Conservation (phyloP, 2,329 filamentous ascomycete species). For the Talaromyces verruculosus region DNA sequence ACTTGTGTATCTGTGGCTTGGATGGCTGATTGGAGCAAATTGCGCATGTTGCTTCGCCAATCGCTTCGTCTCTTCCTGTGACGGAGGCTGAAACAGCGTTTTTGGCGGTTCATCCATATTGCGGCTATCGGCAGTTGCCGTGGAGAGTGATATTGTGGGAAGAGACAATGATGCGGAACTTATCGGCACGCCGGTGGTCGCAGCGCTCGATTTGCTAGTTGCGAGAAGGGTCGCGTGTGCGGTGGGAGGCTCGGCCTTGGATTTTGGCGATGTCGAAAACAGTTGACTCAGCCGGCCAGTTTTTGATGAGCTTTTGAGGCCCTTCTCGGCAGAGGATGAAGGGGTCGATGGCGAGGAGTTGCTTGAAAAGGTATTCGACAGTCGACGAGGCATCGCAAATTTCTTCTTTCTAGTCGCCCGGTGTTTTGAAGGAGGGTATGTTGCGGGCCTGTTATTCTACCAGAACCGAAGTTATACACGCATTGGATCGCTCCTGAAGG, state of each 20-base stretch:
- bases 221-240: slow-evolving; percentile 64
- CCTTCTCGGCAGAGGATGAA: slow-evolving; percentile 54
- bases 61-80: slow-evolving; percentile 75
- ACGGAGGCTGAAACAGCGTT: slow-evolving; percentile 83
- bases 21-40: slow-evolving; percentile 80
- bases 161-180: slow-evolving; percentile 72
- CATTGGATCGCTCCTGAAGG: neutral
- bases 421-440: neutral
- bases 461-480: neutral
- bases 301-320: slow-evolving; percentile 57
- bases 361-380: slow-evolving; percentile 59
- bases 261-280: slow-evolving; percentile 78
- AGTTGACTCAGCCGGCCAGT: slow-evolving; percentile 76
- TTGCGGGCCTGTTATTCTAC: neutral
- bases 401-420: neutral
- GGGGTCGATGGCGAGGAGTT: slow-evolving; percentile 38
- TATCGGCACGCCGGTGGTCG: slow-evolving; percentile 60
- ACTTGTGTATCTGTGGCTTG: slow-evolving; percentile 84
- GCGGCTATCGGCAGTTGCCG: slow-evolving; percentile 73
- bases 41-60: slow-evolving; percentile 80
- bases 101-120: slow-evolving; percentile 71
- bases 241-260: slow-evolving; percentile 59
- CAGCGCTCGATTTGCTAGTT: slow-evolving; percentile 56
- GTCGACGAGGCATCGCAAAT: slow-evolving; percentile 62
- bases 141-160: slow-evolving; percentile 88